Evolutionary conservation across 441 rosid species (phyloP).

Genomic region (Mallotus japonicus): DNA sequence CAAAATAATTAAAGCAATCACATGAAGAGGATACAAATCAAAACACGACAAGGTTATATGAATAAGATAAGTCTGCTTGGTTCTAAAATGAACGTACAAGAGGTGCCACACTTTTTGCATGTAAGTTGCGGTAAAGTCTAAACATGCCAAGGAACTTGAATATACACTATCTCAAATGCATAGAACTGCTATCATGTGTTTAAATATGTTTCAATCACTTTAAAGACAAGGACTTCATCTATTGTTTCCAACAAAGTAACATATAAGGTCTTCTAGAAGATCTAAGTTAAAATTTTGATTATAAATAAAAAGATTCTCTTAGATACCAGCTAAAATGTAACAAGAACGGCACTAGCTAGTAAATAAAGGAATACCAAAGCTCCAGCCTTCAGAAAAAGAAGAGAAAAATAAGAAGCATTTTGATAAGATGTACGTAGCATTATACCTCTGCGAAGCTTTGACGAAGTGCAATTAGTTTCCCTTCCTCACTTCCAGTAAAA

Average conservation of each 20-base stretch:
- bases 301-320: neutral
- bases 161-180: neutral
- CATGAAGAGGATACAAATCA: neutral
- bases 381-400: neutral
- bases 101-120: neutral
- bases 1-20: constrained; percentile 4
- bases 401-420: neutral
- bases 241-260: neutral
- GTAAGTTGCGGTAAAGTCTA: neutral
- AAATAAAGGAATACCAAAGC: constrained; percentile 4
- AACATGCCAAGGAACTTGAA: neutral
- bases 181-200: neutral
- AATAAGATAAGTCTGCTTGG: neutral
- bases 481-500: constrained; percentile 92
- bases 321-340: neutral
- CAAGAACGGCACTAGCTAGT: neutral
- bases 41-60: neutral
- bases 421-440: constrained; percentile 8
- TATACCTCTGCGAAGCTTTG: constrained; percentile 90
- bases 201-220: neutral
- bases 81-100: neutral
- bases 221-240: neutral
- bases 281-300: neutral
- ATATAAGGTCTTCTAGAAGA: neutral
- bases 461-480: constrained; percentile 84